Conservation (phyloP, 208 protist species). For the Angomonas deanei region DNA sequence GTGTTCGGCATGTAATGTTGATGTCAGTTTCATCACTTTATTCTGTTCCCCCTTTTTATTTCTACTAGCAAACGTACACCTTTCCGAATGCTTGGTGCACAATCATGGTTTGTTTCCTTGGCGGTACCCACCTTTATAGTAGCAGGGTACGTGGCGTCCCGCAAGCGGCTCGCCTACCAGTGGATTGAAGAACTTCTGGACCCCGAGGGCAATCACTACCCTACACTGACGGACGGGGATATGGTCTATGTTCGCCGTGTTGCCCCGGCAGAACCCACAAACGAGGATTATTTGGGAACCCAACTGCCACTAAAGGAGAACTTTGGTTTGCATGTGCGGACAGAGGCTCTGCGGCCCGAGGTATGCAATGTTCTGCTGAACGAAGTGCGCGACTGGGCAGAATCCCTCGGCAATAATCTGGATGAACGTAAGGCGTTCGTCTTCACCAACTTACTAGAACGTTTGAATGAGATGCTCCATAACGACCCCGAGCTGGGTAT, state of each 20-base stretch:
- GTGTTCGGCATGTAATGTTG: too few relatives aligned
- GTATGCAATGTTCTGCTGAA: conserved; percentile 46
- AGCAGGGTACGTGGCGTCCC: conserved; percentile 65
- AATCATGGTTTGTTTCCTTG: conserved; percentile 66
- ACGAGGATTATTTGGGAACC: conserved; percentile 14
- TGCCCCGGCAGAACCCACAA: conserved; percentile 16
- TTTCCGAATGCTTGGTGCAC: conserved; percentile 55
- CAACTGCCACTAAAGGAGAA: conserved; percentile 42
- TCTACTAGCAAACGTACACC: background rate
- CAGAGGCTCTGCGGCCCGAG: conserved; percentile 25
- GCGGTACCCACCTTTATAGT: conserved; percentile 45
- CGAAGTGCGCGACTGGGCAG: conserved; percentile 49
- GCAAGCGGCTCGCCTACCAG: conserved; percentile 78
- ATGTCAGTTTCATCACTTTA: too few relatives aligned
- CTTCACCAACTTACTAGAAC: conserved; percentile 8
- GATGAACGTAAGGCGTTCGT: conserved; percentile 43
- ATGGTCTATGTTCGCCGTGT: conserved; percentile 67
- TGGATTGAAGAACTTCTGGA: conserved; percentile 87
- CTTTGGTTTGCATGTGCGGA: conserved; percentile 45
- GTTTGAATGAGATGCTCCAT: conserved; percentile 1
- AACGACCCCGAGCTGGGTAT: background rate
- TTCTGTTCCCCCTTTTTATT: too few relatives aligned
- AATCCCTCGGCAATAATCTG: conserved; percentile 39
- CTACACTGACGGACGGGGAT: conserved; percentile 46
- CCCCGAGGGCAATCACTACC: conserved; percentile 41